Conservation (phyloP, 805 yeast species). For the Metahyphopichia silvanorum region DNA sequence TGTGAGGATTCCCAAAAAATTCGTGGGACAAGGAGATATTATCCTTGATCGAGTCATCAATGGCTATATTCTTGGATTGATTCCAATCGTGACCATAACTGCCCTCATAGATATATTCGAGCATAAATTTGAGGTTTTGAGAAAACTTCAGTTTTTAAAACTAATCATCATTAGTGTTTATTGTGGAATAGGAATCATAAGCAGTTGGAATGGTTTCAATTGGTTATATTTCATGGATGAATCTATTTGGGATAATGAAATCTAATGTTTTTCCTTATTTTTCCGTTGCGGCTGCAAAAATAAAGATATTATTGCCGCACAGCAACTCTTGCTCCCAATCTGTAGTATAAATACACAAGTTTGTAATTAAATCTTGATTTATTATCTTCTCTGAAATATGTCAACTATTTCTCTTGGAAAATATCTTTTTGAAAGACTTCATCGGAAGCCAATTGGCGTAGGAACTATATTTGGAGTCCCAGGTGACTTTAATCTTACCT, state of each 20-base stretch:
- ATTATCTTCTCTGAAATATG: not conserved
- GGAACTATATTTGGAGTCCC: conserved; percentile 32
- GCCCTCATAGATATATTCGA: conserved; percentile 53
- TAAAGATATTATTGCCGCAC: not conserved
- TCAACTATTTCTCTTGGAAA: conserved; percentile 18
- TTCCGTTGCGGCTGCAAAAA: not conserved
- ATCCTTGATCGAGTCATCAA: conserved; percentile 68
- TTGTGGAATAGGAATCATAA: conserved; percentile 79
- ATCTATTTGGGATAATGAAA: conserved; percentile 49
- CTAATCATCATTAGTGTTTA: conserved; percentile 83
- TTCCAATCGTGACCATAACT: conserved; percentile 54
- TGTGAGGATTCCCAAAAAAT: conserved; percentile 49
- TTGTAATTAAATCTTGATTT: not conserved
- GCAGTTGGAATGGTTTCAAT: conserved; percentile 84
- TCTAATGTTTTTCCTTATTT: not conserved
- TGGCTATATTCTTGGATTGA: conserved; percentile 62
- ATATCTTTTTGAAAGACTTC: conserved; percentile 30
- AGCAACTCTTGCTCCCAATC: not conserved
- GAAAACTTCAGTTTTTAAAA: conserved; percentile 67
- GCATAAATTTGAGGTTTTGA: conserved; percentile 48
- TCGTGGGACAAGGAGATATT: conserved; percentile 16
- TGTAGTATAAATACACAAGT: not conserved
- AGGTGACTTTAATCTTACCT: conserved; percentile 32
- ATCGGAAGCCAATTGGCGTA: conserved; percentile 21
- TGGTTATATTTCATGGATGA: conserved; percentile 89